These are phyloP conservation scores for Irpex sp. DNA, from an alignment of 1,284 basidiomycete genomes.

Conservation along the genomic window DNA sequence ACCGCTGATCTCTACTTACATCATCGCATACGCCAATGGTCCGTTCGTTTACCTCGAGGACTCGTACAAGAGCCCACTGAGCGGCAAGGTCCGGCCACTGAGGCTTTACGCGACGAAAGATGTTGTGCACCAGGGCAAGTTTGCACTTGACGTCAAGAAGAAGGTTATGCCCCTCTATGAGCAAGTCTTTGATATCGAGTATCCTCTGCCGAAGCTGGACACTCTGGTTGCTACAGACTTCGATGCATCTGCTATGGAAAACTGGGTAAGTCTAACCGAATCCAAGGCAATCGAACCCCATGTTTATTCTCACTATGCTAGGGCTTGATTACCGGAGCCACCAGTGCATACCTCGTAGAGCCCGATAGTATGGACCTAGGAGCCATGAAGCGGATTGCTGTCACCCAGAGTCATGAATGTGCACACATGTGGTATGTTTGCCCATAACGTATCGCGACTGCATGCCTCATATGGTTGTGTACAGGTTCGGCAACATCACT, in stretches of 20 bases:
- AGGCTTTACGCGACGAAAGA: slow-evolving; percentile 89
- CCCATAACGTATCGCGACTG: no score
- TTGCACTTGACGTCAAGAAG: slow-evolving; percentile 87
- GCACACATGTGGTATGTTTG: slow-evolving; percentile 75
- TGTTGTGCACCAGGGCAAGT: slow-evolving; percentile 78
- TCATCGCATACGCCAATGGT: slow-evolving; percentile 91
- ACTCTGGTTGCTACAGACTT: slow-evolving; percentile 84
- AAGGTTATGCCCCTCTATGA: slow-evolving; percentile 92
- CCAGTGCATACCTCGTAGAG: slow-evolving; percentile 81
- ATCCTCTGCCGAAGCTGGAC: slow-evolving; percentile 91
- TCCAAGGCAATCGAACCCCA: no score
- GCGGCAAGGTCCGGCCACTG: slow-evolving; percentile 79
- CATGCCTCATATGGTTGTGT: not conserved
- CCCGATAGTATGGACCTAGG: slow-evolving; percentile 71
- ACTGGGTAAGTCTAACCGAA: slow-evolving; percentile 52
- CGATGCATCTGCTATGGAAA: slow-evolving; percentile 89
- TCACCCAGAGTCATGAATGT: slow-evolving; percentile 81
- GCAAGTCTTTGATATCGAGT: slow-evolving; percentile 86
- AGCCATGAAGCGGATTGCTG: slow-evolving; percentile 79
- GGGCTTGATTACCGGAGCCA: slow-evolving; percentile 91
- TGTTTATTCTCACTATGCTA: slow-evolving; percentile 13
- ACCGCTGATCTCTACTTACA: slow-evolving; percentile 86
- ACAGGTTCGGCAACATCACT: slow-evolving; percentile 85
- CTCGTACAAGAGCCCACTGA: slow-evolving; percentile 79
- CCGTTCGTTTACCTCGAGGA: slow-evolving; percentile 73